Evolutionary conservation across 371 early-diverging fungal genomes (phyloP), one percentile per base, ranked within the genome.

Genomic region (Blakeslea trispora): DNA sequence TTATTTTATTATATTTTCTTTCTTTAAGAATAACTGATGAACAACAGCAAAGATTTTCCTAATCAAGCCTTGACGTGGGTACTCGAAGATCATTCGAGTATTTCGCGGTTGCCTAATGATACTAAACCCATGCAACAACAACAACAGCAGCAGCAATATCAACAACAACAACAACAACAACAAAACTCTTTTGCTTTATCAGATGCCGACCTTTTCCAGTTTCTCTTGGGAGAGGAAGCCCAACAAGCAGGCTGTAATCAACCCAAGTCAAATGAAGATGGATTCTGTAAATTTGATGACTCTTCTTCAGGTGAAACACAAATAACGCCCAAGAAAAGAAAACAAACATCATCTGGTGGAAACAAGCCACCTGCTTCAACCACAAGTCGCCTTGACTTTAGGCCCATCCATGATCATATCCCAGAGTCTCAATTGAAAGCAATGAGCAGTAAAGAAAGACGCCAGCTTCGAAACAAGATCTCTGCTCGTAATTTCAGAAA

Each of bases 401-500:
- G 65, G 48, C 61, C 56, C 2, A 60, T 52, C 11, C 34, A 56
- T 40, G 57, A 56, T 43, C 43, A 43, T 53, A 41, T 65, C 8
- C 53, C 69, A 21, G 75, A 74, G 34, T 60, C 69, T 24, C 74
- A 74, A 53, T 44, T 81, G 19, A 85, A 84, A 53, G 77, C 79
- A 47, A 81, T 91, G 77, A 77, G 86, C 1, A 79, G 90, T n/a
- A 91, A 89, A 58, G 92, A 94, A 68, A 81, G 93, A n/a, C 77
- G 94, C 42, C 93, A 92, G 63, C 68, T 93, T 50, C 75, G 94
- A 31, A 94, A 94, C 75, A 93, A 93, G 68, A 87, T 93, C 32
- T 91, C 92, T n/a, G 95, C 95, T 14, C 77, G 95, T 55, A 91
- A 91, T 66, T 94, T 94, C 66, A 82, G 95, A 40, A 87, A 88